A percentile compares a stretch with the other conserved stretches of the same genome.
Evolutionary conservation across 2,329 filamentous ascomycete genomes (phyloP).

Genomic region (Tolypocladium nubicola): DNA sequence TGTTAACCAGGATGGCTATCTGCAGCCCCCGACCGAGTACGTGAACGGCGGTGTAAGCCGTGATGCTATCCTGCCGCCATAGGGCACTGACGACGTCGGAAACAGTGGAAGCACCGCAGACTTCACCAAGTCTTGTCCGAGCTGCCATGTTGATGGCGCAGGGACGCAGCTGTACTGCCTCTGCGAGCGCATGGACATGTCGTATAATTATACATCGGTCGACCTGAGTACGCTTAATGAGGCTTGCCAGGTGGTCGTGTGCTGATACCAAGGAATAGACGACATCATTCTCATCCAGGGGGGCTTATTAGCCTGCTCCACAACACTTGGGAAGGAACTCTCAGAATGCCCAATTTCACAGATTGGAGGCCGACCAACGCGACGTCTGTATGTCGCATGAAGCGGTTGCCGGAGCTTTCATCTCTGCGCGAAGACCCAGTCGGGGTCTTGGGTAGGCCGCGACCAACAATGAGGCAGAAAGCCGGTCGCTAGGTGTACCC

Average conservation of each 20-base stretch:
- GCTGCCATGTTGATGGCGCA: constrained; percentile 1
- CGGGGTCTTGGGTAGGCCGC: not conserved
- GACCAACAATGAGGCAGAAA: not conserved
- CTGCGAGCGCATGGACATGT: not conserved
- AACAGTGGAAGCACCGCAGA: not conserved
- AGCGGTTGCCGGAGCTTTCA: too few species aligned
- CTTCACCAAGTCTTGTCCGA: constrained; percentile 2
- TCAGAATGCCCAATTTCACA: constrained; percentile 1
- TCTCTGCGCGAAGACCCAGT: not conserved
- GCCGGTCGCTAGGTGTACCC: not conserved
- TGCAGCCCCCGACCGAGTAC: not conserved
- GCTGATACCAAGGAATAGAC: not conserved
- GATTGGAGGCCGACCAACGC: not conserved
- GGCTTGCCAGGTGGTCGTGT: not conserved
- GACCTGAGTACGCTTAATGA: not conserved
- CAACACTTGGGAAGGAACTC: not conserved
- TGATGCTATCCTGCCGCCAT: not conserved
- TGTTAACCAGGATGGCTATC: not conserved
- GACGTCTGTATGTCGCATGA: not conserved
- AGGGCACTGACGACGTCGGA: not conserved
- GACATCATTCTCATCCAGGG: not conserved
- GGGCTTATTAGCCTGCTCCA: constrained; percentile 1
- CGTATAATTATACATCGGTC: not conserved
- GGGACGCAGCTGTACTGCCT: constrained; percentile 1
- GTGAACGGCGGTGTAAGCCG: not conserved